Conservation (phyloP, 176 grass and related monocot species). For the bread wheat (Triticum aestivum) region IWGSC_CS_RefSeq_v2.1 NC_057794.1:582647413-582647912, state of each 20-base stretch:
- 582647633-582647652: background rate
- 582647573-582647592: background rate
- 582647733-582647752: no score
- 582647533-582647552: background rate
- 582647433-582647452: background rate
- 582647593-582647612: background rate
- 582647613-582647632: background rate
- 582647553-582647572: background rate
- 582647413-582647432: constrained; percentile 20
- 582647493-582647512: constrained; percentile 13
- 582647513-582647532: background rate
- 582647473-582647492: background rate
- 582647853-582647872: no score
- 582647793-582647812: no score
- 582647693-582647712: background rate
- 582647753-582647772: no score
- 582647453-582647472: background rate
- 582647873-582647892: no score
- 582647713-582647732: no score
- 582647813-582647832: no score
- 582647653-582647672: background rate
- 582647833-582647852: no score
- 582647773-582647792: no score
- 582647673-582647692: background rate
- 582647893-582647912: no score